phyloP scores from a whole-genome alignment of 164 flowering plant species.

The Vitis vinifera region DNA sequence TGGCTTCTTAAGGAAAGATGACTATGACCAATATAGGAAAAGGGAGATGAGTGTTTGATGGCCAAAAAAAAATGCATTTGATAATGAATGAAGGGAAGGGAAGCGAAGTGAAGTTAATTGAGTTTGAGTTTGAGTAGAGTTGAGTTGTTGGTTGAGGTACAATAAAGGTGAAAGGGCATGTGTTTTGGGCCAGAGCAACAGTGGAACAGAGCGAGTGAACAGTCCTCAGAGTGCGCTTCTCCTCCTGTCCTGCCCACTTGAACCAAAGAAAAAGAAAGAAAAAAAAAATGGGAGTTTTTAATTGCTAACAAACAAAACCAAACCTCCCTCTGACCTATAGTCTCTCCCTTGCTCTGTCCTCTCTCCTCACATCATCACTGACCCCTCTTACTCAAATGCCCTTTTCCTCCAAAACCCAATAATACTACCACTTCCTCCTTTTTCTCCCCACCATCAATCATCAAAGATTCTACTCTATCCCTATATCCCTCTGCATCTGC shows the following conservation, averaged over 20 bases:
- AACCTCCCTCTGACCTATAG: constrained; percentile 11
- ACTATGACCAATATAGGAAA: constrained; percentile 11
- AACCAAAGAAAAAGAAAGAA: not conserved
- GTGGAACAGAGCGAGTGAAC: constrained; percentile 1
- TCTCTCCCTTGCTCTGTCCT: constrained; percentile 8
- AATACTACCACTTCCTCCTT: too few species aligned
- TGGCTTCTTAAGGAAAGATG: constrained; percentile 1
- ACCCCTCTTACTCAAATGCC: too few species aligned
- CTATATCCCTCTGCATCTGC: too few species aligned
- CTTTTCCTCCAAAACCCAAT: too few species aligned
- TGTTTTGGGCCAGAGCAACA: constrained; percentile 19
- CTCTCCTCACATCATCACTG: not conserved
- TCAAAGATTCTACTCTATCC: too few species aligned
- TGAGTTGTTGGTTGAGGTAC: constrained; percentile 11
- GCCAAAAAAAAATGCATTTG: not conserved
- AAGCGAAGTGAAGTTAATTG: too few species aligned
- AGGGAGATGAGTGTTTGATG: not conserved
- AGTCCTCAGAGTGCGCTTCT: constrained; percentile 12
- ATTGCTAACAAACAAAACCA: constrained; percentile 20
- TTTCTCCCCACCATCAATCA: too few species aligned
- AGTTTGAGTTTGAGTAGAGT: too few species aligned
- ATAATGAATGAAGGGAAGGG: constrained; percentile 10
- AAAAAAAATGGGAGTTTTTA: constrained; percentile 7
- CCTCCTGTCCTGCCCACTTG: constrained; percentile 10
- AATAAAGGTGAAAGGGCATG: constrained; percentile 14